These are phyloP conservation scores for Nannizzia gypsea DNA, from an alignment of 2,329 filamentous ascomycete species.

Conservation along the genomic window DNA sequence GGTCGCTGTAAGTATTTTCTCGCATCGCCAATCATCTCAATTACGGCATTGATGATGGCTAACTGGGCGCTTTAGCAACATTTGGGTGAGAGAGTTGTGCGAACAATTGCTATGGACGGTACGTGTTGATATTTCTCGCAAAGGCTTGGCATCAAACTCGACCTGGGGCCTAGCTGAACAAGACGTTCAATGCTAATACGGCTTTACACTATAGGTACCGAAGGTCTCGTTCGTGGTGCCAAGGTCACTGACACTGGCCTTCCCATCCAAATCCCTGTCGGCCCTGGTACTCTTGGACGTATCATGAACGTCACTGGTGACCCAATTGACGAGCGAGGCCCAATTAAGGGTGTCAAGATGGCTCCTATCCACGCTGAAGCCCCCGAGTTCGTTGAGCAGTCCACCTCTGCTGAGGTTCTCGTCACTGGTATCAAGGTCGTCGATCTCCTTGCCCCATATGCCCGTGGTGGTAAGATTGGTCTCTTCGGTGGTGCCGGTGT, in stretches of 20 bases:
- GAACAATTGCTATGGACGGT: conserved; percentile 99
- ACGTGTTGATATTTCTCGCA: conserved; percentile 29
- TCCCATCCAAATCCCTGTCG: conserved; percentile 95
- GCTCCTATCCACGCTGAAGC: conserved; percentile 89
- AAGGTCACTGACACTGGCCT: conserved; percentile 76
- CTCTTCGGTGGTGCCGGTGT: conserved; percentile 99
- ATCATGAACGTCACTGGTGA: conserved; percentile 99
- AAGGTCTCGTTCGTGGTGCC: conserved; percentile 94
- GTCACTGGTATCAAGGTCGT: conserved; percentile 99
- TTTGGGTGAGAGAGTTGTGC: conserved; percentile 96
- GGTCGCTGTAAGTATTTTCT: conserved; percentile 65
- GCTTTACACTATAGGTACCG: conserved; percentile 57
- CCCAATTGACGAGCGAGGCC: conserved; percentile 98
- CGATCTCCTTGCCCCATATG: conserved; percentile 95
- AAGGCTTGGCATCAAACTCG: conserved; percentile 5
- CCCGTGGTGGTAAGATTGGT: conserved; percentile 99
- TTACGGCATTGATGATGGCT: conserved; percentile 6
- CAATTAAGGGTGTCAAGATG: conserved; percentile 84
- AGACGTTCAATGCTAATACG: conserved; percentile 10
- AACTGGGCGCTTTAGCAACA: conserved; percentile 64
- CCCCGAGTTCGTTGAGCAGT: conserved; percentile 87
- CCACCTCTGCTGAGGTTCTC: conserved; percentile 89
- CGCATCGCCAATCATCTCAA: conserved; percentile 57
- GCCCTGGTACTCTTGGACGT: conserved; percentile 83
- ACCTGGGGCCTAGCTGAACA: conserved; percentile 9